These are phyloP conservation scores for Colletotrichum sp. DNA, from an alignment of 2,329 filamentous ascomycete species.

Conservation along the genomic window DNA sequence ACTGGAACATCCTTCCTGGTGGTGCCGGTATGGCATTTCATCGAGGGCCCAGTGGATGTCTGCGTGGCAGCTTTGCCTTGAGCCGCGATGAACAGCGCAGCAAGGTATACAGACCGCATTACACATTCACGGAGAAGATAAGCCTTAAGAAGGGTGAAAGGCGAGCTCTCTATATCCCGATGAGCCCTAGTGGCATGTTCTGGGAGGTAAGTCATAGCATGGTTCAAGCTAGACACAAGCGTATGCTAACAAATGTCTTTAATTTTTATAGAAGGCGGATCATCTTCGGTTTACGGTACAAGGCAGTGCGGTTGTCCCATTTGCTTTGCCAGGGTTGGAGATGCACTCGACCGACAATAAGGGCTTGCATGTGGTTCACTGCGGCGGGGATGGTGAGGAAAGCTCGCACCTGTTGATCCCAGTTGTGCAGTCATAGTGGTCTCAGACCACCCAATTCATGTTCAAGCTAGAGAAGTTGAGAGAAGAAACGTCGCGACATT, in stretches of 20 bases:
- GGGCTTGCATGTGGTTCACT: neutral
- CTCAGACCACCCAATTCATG: neutral
- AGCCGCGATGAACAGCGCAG: neutral
- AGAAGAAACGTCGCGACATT: neutral
- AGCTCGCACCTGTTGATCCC: neutral
- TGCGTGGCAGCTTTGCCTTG: neutral
- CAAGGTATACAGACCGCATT: neutral
- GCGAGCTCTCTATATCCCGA: neutral
- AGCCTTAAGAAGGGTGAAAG: neutral
- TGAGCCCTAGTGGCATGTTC: neutral
- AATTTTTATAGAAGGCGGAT: neutral
- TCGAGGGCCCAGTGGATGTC: neutral
- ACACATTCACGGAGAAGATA: neutral
- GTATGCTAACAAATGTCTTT: neutral
- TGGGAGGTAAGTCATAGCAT: neutral
- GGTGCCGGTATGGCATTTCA: neutral
- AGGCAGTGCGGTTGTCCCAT: neutral
- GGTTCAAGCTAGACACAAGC: neutral
- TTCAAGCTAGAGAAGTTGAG: neutral
- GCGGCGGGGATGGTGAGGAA: neutral
- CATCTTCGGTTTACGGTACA: neutral
- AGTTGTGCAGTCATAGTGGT: neutral
- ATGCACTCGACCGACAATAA: neutral
- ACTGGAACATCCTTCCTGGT: neutral
- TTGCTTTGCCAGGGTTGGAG: neutral